These are phyloP conservation scores for Dryas octopetala DNA, from an alignment of 306 rosid genomes.

Conservation along the genomic window DNA sequence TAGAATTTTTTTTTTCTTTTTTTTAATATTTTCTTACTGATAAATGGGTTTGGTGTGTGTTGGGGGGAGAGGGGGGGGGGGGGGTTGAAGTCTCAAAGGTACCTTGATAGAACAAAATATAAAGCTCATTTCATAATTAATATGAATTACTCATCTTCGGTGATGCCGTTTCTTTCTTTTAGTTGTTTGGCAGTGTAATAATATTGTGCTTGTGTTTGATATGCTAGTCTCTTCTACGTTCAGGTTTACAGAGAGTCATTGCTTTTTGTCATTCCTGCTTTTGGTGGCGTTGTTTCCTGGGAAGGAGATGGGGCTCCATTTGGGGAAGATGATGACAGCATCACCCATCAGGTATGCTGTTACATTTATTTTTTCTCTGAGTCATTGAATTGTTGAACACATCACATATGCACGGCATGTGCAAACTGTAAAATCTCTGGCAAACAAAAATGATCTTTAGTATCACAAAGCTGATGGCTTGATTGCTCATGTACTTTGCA, in stretches of 20 bases:
- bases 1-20: background rate
- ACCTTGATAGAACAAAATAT: background rate
- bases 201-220: background rate
- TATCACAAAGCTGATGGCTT: slow-evolving; percentile 8
- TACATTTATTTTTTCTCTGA: background rate
- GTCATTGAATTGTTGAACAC: background rate
- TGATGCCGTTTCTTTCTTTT: background rate
- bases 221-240: slow-evolving; percentile 3
- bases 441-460: background rate
- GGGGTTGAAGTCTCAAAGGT: background rate
- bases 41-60: background rate
- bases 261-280: slow-evolving; percentile 84
- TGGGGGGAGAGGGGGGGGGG: too few relatives aligned
- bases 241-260: slow-evolving; percentile 92
- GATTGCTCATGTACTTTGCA: slow-evolving; percentile 36
- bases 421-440: background rate
- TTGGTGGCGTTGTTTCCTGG: slow-evolving; percentile 94
- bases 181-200: background rate
- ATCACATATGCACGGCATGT: background rate
- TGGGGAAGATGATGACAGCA: slow-evolving; percentile 64
- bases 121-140: background rate
- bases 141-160: too few relatives aligned
- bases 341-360: slow-evolving; percentile 74
- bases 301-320: slow-evolving; percentile 90
- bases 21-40: background rate